These are phyloP conservation scores for Aquanectria penicillioides DNA, from an alignment of 2,329 filamentous ascomycete species.

Conservation along the genomic window DNA sequence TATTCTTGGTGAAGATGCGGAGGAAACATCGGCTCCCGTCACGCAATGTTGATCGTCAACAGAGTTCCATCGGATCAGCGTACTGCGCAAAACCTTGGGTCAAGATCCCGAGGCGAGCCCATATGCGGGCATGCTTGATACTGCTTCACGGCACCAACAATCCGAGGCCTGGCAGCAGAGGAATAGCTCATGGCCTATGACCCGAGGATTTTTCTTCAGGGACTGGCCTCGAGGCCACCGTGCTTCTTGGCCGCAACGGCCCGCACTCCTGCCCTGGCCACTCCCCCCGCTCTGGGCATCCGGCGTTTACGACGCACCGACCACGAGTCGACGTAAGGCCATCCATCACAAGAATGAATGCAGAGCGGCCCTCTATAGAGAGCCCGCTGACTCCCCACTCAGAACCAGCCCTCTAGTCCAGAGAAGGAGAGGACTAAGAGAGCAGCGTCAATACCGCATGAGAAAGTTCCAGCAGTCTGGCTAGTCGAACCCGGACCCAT, in stretches of 20 bases:
- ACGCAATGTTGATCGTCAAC: constrained; percentile 11
- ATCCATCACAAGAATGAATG: too few relatives aligned
- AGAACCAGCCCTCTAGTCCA: constrained; percentile 1
- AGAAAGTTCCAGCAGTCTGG: constrained; percentile 20
- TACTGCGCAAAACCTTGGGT: background rate
- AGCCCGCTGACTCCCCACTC: background rate
- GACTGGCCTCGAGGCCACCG: background rate
- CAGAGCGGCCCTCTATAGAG: background rate
- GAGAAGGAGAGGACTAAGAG: background rate
- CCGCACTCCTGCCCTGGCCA: background rate
- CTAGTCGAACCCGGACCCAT: constrained; percentile 4
- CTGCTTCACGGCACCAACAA: background rate
- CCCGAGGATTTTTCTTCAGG: background rate
- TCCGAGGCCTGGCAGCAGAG: background rate
- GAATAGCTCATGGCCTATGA: background rate
- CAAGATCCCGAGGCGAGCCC: background rate
- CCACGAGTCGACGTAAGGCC: background rate
- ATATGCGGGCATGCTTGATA: constrained; percentile 3
- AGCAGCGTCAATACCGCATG: constrained; percentile 4
- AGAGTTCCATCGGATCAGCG: constrained; percentile 1
- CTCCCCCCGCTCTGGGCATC: background rate
- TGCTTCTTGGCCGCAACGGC: background rate
- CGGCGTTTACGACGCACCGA: background rate
- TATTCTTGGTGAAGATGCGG: constrained; percentile 8
- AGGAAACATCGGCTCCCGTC: constrained; percentile 13